phyloP scores from a whole-genome alignment of 2,329 filamentous ascomycete genomes.

The Aspergillus jensenii region DNA sequence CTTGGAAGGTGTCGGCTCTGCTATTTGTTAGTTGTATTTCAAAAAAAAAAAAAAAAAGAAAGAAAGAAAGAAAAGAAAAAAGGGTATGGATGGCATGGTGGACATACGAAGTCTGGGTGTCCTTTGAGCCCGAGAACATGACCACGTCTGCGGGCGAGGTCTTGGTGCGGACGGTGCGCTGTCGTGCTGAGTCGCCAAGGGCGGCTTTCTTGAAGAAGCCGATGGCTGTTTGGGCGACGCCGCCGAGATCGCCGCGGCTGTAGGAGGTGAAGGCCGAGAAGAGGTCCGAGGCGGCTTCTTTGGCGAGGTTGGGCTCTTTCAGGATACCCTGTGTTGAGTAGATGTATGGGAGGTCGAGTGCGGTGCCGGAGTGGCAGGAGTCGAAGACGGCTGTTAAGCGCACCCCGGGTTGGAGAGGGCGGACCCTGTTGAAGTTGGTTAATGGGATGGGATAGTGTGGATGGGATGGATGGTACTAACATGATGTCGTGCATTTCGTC shows the following conservation, averaged over 20 bases:
- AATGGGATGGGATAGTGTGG: neutral
- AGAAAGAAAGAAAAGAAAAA: no score
- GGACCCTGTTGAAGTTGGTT: conserved; percentile 51
- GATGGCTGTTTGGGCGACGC: conserved; percentile 77
- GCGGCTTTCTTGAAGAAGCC: conserved; percentile 86
- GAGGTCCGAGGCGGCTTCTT: conserved; percentile 64
- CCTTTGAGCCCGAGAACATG: conserved; percentile 97
- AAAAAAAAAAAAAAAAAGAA: no score
- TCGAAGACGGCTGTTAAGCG: conserved; percentile 70
- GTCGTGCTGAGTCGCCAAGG: conserved; percentile 71
- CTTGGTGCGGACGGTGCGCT: conserved; percentile 81
- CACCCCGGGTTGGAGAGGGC: conserved; percentile 79
- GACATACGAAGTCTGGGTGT: conserved; percentile 69
- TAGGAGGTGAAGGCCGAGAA: conserved; percentile 71
- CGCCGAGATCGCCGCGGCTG: conserved; percentile 75
- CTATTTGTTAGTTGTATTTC: neutral
- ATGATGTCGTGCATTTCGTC: conserved; percentile 76
- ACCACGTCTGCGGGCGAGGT: conserved; percentile 94
- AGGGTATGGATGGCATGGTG: no score
- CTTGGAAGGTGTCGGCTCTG: conserved; percentile 88
- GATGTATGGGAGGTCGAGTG: conserved; percentile 66
- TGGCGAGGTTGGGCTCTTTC: conserved; percentile 67
- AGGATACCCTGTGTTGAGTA: conserved; percentile 64
- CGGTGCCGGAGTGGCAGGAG: conserved; percentile 66
- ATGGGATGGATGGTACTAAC: conserved; percentile 18